Percentiles rank a stretch among this genome's conserved stretches.
Conservation (phyloP, 495 filamentous ascomycete genomes). For the Aspergillus baeticus region DNA sequence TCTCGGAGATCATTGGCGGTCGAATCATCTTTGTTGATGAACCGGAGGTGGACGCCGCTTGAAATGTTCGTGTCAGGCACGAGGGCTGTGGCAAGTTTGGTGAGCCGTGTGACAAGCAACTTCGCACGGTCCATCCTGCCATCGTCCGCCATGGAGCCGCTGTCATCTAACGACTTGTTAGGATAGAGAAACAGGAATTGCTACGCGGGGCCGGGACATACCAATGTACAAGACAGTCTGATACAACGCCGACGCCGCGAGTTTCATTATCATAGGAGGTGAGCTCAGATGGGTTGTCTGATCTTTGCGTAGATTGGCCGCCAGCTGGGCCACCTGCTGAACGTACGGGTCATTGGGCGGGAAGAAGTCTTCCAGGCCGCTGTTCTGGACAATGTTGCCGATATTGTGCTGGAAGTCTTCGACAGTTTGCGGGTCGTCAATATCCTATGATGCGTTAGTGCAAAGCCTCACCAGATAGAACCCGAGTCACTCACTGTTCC, state of each 20-base stretch:
- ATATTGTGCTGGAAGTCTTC: constrained; percentile 4
- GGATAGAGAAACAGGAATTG: not conserved
- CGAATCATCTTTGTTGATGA: constrained; percentile 4
- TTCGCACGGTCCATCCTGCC: not conserved
- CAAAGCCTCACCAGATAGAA: not conserved
- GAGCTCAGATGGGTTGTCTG: not conserved
- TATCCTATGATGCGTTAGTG: not conserved
- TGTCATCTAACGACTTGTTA: not conserved
- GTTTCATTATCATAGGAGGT: not conserved
- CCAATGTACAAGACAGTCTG: constrained; percentile 1
- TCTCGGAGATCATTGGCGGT: not conserved
- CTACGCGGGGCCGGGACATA: not conserved
- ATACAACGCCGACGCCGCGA: not conserved
- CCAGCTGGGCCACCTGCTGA: not conserved
- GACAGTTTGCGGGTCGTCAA: constrained; percentile 1
- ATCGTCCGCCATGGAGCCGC: constrained; percentile 1
- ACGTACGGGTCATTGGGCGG: not conserved
- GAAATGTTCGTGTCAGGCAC: not conserved
- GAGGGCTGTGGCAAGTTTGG: not conserved
- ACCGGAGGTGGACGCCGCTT: not conserved
- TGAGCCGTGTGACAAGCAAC: not conserved
- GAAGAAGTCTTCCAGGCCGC: constrained; percentile 8
- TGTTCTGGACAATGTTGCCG: not conserved
- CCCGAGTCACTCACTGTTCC: not conserved
- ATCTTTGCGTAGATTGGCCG: not conserved